Percentiles rank a stretch among this genome's conserved stretches.
These are phyloP conservation scores for Sclerotinia sclerotiorum DNA, from an alignment of 2,329 filamentous ascomycete species.

Conservation along the genomic window DNA sequence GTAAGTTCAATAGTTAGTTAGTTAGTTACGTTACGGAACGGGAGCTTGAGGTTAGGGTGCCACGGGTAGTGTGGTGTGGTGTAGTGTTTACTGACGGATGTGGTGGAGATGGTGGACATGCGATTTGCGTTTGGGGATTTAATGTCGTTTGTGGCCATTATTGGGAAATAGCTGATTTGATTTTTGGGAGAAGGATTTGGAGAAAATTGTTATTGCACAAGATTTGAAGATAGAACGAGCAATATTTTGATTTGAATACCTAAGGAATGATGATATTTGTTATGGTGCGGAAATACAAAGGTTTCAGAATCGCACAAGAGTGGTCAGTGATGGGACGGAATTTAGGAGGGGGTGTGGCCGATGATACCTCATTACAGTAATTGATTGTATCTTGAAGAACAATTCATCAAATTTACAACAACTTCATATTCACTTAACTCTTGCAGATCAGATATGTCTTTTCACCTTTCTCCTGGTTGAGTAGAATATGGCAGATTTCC, in stretches of 20 bases:
- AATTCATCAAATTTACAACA: neutral
- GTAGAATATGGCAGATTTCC: conserved; percentile 9
- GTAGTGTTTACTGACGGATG: conserved; percentile 26
- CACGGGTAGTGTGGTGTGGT: neutral
- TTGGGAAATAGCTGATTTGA: neutral
- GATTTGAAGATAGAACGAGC: neutral
- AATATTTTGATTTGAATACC: neutral
- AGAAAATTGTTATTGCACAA: neutral
- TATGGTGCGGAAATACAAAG: conserved; percentile 2
- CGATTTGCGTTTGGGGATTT: conserved; percentile 30
- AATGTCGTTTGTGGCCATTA: conserved; percentile 27
- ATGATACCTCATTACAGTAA: neutral
- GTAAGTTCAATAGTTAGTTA: neutral
- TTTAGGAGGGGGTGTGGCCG: conserved; percentile 6
- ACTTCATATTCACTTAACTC: neutral
- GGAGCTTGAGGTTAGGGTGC: conserved; percentile 17
- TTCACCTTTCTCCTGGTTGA: conserved; percentile 7
- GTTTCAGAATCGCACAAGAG: neutral
- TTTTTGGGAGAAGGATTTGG: neutral
- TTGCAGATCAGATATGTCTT: conserved; percentile 4
- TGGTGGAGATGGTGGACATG: conserved; percentile 28
- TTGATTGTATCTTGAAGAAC: neutral
- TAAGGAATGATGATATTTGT: neutral
- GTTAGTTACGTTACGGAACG: neutral
- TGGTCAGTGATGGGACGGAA: conserved; percentile 10